Conservation (phyloP, 78 protist species). For the Capsaspora owczarzaki region DNA sequence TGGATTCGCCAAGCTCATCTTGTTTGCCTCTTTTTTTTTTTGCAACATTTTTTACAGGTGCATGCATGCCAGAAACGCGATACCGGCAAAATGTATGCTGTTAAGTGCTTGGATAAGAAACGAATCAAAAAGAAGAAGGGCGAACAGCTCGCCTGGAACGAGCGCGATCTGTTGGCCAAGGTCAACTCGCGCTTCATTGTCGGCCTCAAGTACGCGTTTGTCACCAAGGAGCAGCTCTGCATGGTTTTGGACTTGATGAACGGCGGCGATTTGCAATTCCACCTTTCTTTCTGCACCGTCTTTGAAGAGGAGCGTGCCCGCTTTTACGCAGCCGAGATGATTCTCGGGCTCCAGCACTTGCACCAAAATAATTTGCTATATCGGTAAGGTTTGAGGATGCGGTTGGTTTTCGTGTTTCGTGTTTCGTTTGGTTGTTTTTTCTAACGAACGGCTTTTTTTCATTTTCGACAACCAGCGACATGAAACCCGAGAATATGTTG, state of each 20-base stretch:
- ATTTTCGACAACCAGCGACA: no score
- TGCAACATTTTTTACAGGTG: no score
- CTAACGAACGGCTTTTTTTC: no score
- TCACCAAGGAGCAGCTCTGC: slow-evolving; percentile 27
- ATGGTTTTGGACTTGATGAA: not conserved
- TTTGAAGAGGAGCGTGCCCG: slow-evolving; percentile 14
- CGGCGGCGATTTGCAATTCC: slow-evolving; percentile 27
- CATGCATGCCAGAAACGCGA: slow-evolving; percentile 7
- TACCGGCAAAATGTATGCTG: slow-evolving; percentile 24
- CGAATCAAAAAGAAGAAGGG: slow-evolving; percentile 26
- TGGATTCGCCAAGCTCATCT: no score
- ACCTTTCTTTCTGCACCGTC: slow-evolving; percentile 26
- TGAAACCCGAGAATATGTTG: slow-evolving; percentile 66
- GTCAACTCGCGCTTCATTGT: slow-evolving; percentile 55
- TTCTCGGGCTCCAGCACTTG: slow-evolving; percentile 18
- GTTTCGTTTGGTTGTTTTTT: no score
- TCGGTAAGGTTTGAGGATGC: no score
- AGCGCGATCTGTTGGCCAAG: not conserved
- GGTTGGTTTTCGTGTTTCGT: no score
- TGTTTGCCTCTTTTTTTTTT: no score
- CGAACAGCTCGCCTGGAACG: not conserved
- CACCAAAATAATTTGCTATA: no score
- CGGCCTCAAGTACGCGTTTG: slow-evolving; percentile 51
- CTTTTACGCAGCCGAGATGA: slow-evolving; percentile 44
- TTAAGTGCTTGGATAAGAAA: slow-evolving; percentile 43